A percentile compares a stretch with the other conserved stretches of the same genome.
These are phyloP conservation scores for Talaromyces verruculosus DNA, from an alignment of 2,329 filamentous ascomycete genomes.

Conservation along the genomic window DNA sequence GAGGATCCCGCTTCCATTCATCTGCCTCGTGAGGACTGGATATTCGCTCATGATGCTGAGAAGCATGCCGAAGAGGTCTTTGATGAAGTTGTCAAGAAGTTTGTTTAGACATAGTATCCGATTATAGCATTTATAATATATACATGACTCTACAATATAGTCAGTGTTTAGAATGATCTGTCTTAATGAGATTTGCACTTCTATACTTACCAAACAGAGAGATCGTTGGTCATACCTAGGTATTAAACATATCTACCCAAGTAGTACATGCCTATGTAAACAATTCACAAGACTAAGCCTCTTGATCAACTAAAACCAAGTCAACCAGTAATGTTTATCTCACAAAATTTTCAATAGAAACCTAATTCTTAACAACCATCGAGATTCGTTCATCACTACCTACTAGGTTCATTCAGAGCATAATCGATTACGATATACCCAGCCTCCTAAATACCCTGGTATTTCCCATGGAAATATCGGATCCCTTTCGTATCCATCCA, in stretches of 20 bases:
- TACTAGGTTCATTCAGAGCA: background rate
- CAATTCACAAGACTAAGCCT: background rate
- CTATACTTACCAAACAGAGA: background rate
- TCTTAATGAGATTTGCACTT: background rate
- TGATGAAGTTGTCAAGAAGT: constrained; percentile 31
- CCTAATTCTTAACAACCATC: background rate
- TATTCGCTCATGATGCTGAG: constrained; percentile 53
- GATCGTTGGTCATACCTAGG: background rate
- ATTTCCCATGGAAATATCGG: background rate
- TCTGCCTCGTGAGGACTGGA: constrained; percentile 50
- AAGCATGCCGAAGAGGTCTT: constrained; percentile 46
- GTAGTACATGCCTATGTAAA: too few species aligned
- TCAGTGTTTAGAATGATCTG: background rate
- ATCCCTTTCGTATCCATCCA: too few species aligned
- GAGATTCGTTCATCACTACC: background rate
- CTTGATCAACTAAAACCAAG: background rate
- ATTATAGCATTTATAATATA: background rate
- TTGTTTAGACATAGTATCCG: constrained; percentile 20
- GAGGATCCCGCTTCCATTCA: constrained; percentile 46
- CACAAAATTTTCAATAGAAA: background rate
- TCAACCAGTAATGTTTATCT: too few species aligned
- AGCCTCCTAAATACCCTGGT: too few species aligned
- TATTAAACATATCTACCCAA: too few species aligned
- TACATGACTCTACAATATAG: too few species aligned
- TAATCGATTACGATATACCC: background rate